Evolutionary conservation across 2,329 filamentous ascomycete genomes (phyloP).

Genomic region (Hymenoscyphus infarciens): DNA sequence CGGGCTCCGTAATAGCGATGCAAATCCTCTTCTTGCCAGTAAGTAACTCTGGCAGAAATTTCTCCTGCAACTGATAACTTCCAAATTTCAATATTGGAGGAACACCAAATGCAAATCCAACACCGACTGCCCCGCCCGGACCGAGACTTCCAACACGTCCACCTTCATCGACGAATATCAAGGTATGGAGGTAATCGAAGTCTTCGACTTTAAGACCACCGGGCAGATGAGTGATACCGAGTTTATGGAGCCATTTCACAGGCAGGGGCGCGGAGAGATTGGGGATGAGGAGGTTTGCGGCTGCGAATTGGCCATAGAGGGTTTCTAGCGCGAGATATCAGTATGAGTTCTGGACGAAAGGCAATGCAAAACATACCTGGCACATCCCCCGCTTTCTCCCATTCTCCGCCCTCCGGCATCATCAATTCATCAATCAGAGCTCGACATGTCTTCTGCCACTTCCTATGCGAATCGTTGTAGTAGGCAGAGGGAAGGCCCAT

Average conservation of each 20-base stretch:
- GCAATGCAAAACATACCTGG: conserved; percentile 17
- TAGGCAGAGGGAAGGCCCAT: conserved; percentile 68
- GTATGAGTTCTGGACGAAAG: background rate
- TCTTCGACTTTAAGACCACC: conserved; percentile 67
- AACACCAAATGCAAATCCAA: conserved; percentile 69
- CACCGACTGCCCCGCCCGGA: conserved; percentile 61
- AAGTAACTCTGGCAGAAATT: conserved; percentile 65
- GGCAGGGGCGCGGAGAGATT: conserved; percentile 67
- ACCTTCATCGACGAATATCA: conserved; percentile 71
- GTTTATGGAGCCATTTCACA: conserved; percentile 60
- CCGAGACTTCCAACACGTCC: conserved; percentile 60
- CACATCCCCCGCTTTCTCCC: conserved; percentile 55
- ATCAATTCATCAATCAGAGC: conserved; percentile 63
- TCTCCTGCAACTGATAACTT: conserved; percentile 56
- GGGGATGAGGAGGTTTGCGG: conserved; percentile 67
- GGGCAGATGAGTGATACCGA: conserved; percentile 64
- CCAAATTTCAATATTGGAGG: conserved; percentile 70
- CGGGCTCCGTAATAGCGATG: conserved; percentile 77
- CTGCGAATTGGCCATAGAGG: conserved; percentile 61
- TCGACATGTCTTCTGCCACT: conserved; percentile 66
- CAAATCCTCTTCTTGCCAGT: conserved; percentile 64
- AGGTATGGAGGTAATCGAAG: conserved; percentile 67
- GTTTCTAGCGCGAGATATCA: background rate
- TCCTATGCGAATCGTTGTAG: conserved; percentile 61
- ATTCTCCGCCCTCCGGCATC: conserved; percentile 60